A percentile compares a stretch with the other conserved stretches of the same genome.
Conservation (phyloP, 495 filamentous ascomycete genomes). For the Trichoderma erinaceum region DNA sequence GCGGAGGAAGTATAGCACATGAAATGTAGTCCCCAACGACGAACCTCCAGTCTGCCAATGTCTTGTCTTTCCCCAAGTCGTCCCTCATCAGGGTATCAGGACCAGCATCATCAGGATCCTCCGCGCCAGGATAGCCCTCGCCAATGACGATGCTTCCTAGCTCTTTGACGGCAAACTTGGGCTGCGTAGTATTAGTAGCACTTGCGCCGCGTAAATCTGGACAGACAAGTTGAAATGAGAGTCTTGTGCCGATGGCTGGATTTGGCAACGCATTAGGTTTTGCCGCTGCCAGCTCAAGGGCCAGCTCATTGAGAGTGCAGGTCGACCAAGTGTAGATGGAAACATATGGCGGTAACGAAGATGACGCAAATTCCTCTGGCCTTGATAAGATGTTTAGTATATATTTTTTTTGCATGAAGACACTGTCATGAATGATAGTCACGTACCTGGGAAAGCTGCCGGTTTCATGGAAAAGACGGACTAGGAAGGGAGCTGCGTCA, state of each 20-base stretch:
- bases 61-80: constrained; percentile 46
- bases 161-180: constrained; percentile 65
- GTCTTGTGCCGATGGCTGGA: constrained; percentile 70
- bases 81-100: not conserved
- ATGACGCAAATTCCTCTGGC: constrained; percentile 58
- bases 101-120: not conserved
- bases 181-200: constrained; percentile 33
- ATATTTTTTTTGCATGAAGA: not conserved
- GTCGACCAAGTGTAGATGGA: constrained; percentile 85
- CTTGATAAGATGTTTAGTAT: constrained; percentile 30
- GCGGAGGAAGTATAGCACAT: constrained; percentile 70
- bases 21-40: constrained; percentile 85
- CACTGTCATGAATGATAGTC: constrained; percentile 19
- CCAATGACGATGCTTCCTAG: constrained; percentile 77
- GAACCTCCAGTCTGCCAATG: constrained; percentile 67
- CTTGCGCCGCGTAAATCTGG: constrained; percentile 56
- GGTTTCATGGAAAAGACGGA: constrained; percentile 80
- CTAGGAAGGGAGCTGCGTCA: constrained; percentile 71
- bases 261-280: constrained; percentile 53
- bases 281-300: constrained; percentile 49
- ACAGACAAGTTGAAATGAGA: constrained; percentile 82
- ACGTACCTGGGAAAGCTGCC: constrained; percentile 65
- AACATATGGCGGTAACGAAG: constrained; percentile 58
- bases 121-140: constrained; percentile 46
- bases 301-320: constrained; percentile 78